A percentile compares a stretch with the other conserved stretches of the same genome.
Conservation (phyloP, 495 filamentous ascomycete genomes). For the Aspergillus funiculosus region DNA sequence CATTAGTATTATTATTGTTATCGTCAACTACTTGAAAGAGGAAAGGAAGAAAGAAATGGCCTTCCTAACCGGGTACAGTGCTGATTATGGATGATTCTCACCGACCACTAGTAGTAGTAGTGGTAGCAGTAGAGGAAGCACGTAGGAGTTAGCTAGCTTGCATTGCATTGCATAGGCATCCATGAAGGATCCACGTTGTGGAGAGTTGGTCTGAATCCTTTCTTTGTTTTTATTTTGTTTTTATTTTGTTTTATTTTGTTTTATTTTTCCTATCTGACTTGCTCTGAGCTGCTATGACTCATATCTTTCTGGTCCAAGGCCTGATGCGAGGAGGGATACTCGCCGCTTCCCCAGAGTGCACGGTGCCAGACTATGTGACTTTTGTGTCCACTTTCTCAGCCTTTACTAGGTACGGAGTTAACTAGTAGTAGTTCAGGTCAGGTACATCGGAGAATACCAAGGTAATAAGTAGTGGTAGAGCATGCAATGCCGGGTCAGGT, state of each 20-base stretch:
- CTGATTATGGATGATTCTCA: background rate
- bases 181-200: constrained; percentile 15
- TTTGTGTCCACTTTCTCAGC: too few species aligned
- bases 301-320: background rate
- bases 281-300: constrained; percentile 5
- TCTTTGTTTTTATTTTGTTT: background rate
- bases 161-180: constrained; percentile 16
- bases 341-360: constrained; percentile 1
- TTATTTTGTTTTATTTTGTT: background rate
- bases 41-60: background rate
- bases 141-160: constrained; percentile 6
- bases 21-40: too few species aligned
- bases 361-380: background rate
- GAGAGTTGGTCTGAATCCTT: constrained; percentile 5
- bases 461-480: background rate
- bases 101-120: constrained; percentile 11
- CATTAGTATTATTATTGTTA: too few species aligned
- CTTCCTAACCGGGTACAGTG: constrained; percentile 1
- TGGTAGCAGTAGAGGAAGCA: too few species aligned
- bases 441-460: background rate
- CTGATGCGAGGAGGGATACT: constrained; percentile 4
- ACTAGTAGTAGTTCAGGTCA: too few species aligned
- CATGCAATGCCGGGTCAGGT: background rate
- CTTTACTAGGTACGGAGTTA: too few species aligned
- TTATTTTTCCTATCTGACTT: constrained; percentile 2